Conservation (phyloP, 805 yeast species). For the Blastobotrys chiropterorum region DNA sequence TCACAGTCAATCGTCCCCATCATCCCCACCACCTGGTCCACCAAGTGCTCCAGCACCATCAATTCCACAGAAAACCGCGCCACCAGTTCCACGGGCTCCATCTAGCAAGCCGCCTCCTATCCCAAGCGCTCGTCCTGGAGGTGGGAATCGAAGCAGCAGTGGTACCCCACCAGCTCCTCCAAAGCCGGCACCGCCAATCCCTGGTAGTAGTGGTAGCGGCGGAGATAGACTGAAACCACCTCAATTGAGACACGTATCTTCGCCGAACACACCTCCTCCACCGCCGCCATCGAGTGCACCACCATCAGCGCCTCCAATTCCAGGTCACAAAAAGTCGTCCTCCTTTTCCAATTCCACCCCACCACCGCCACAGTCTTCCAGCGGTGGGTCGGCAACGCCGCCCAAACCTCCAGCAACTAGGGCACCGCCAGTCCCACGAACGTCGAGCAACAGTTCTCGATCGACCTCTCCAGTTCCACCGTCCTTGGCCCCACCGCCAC, state of each 20-base stretch:
- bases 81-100: too few relatives aligned
- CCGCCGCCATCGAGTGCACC: conserved; percentile 19
- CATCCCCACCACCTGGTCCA: conserved; percentile 27
- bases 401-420: conserved; percentile 20
- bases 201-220: too few relatives aligned
- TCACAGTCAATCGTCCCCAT: conserved; percentile 18
- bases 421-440: conserved; percentile 8
- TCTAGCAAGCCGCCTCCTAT: conserved; percentile 10
- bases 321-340: conserved; percentile 13
- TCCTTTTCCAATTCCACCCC: background rate
- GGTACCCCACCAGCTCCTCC: conserved; percentile 25
- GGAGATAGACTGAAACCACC: too few relatives aligned
- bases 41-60: conserved; percentile 23
- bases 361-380: conserved; percentile 9
- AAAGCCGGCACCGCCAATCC: conserved; percentile 11
- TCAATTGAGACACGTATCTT: conserved; percentile 11
- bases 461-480: conserved; percentile 4
- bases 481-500: conserved; percentile 17
- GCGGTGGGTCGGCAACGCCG: conserved; percentile 14
- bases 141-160: conserved; percentile 13
- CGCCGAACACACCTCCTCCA: conserved; percentile 16
- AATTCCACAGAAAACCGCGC: conserved; percentile 8
- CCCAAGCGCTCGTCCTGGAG: conserved; percentile 8
- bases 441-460: conserved; percentile 9
- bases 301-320: conserved; percentile 14